Evolutionary conservation across 305 asterid genomes (phyloP).

Genomic region (Plantago coronopus): DNA sequence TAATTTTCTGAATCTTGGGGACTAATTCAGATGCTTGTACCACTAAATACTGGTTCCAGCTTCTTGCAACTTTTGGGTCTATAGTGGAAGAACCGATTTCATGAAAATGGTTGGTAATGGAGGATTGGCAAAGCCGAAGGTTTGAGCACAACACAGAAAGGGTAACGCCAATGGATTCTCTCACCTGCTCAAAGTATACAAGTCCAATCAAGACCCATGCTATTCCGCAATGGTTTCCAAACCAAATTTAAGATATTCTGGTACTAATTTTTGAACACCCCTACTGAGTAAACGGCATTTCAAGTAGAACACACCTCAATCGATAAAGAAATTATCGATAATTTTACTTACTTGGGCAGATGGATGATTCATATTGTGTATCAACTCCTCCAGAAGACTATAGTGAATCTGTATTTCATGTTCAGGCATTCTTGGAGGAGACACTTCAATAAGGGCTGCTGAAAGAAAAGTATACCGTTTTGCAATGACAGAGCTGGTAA

Average conservation of each 20-base stretch:
- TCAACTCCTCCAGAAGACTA: conserved; percentile 82
- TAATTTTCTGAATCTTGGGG: conserved; percentile 53
- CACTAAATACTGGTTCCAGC: conserved; percentile 66
- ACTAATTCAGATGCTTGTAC: conserved; percentile 75
- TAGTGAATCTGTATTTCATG: conserved; percentile 62
- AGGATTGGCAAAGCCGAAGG: conserved; percentile 63
- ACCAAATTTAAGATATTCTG: too few relatives aligned
- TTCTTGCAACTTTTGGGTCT: conserved; percentile 32
- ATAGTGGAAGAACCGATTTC: conserved; percentile 34
- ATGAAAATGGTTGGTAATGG: conserved; percentile 34
- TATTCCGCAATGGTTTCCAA: too few relatives aligned
- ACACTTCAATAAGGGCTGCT: conserved; percentile 80
- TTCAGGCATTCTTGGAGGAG: conserved; percentile 76
- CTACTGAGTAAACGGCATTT: conserved; percentile 3
- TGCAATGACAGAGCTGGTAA: conserved; percentile 73
- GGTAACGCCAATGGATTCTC: conserved; percentile 93
- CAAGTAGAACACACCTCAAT: too few relatives aligned
- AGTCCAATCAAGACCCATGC: too few relatives aligned
- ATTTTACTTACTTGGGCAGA: conserved; percentile 82
- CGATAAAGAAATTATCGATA: conserved; percentile 14
- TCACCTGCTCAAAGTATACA: conserved; percentile 52
- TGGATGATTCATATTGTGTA: conserved; percentile 83
- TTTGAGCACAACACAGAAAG: conserved; percentile 91
- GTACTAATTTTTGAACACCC: too few relatives aligned
- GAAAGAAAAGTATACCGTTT: conserved; percentile 93